These are phyloP conservation scores for Neurospora sp. DNA, from an alignment of 495 filamentous ascomycete species.

Conservation along the genomic window DNA sequence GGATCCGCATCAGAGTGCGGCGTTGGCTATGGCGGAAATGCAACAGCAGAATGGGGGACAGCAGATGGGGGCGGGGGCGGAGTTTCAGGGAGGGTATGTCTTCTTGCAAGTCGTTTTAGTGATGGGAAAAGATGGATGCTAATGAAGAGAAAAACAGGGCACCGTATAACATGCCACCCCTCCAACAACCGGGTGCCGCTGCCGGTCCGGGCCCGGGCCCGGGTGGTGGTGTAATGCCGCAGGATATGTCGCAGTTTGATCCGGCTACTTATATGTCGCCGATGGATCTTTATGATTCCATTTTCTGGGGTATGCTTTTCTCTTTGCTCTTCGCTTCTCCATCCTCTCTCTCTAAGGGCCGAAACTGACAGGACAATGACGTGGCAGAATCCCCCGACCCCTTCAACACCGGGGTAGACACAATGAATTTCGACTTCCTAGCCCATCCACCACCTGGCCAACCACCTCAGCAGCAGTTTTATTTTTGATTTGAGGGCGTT, in stretches of 20 bases:
- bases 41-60: slow-evolving; percentile 38
- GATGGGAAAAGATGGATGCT: too few species aligned
- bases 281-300: slow-evolving; percentile 49
- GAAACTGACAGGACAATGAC: too few species aligned
- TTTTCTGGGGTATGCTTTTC: slow-evolving; percentile 44
- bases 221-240: slow-evolving; percentile 10
- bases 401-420: slow-evolving; percentile 36
- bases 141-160: slow-evolving; percentile 2
- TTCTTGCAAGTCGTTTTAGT: too few species aligned
- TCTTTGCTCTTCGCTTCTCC: too few species aligned
- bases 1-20: slow-evolving; percentile 44
- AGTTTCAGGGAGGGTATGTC: slow-evolving; percentile 12
- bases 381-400: slow-evolving; percentile 40
- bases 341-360: too few species aligned
- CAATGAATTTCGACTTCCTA: slow-evolving; percentile 43
- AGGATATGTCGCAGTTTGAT: slow-evolving; percentile 31
- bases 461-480: slow-evolving; percentile 37
- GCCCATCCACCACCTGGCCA: slow-evolving; percentile 40
- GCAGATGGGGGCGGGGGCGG: slow-evolving; percentile 7
- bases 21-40: slow-evolving; percentile 46
- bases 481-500: slow-evolving; percentile 23
- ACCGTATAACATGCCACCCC: slow-evolving; percentile 6
- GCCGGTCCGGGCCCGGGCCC: not conserved
- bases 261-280: slow-evolving; percentile 39
- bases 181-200: not conserved